Evolutionary conservation across 768 basidiomycete species (phyloP).

Genomic region (Xanthoconium purpureum): DNA sequence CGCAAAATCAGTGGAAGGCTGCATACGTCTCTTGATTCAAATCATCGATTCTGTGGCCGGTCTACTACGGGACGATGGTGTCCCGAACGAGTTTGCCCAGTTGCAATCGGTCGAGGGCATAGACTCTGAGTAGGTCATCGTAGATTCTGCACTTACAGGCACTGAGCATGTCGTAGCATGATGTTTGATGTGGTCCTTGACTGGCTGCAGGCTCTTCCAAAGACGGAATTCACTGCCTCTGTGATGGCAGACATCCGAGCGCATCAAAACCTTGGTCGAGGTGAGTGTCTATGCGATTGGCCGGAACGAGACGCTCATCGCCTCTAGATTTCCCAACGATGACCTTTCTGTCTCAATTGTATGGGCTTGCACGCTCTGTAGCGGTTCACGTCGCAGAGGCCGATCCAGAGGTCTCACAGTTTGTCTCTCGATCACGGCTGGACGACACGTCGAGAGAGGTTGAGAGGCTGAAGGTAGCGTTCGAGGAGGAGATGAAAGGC

Average conservation of each 20-base stretch:
- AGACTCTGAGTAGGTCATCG: constrained; percentile 40
- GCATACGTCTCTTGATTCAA: constrained; percentile 40
- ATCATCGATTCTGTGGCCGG: constrained; percentile 28
- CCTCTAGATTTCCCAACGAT: constrained; percentile 34
- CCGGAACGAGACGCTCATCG: not conserved
- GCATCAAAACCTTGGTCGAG: constrained; percentile 29
- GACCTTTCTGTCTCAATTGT: constrained; percentile 49
- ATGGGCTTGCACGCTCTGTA: constrained; percentile 39
- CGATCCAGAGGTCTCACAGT: constrained; percentile 1
- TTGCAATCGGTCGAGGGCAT: constrained; percentile 34
- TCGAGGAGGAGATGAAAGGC: constrained; percentile 39
- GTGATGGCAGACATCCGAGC: constrained; percentile 24
- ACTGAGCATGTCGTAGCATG: constrained; percentile 14
- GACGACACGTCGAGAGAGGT: constrained; percentile 34
- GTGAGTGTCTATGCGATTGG: constrained; percentile 2
- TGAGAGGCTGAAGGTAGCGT: constrained; percentile 29
- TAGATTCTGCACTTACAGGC: not conserved
- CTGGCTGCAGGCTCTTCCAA: constrained; percentile 26
- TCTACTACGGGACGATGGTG: constrained; percentile 29
- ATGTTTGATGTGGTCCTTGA: constrained; percentile 25
- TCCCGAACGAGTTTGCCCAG: constrained; percentile 30
- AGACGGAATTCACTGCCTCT: constrained; percentile 10
- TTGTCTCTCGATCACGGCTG: constrained; percentile 18
- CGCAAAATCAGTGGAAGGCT: constrained; percentile 41
- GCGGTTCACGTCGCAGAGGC: constrained; percentile 18